Conservation (phyloP, 1,139 yeast genomes). For the Blastobotrys indianensis region DNA sequence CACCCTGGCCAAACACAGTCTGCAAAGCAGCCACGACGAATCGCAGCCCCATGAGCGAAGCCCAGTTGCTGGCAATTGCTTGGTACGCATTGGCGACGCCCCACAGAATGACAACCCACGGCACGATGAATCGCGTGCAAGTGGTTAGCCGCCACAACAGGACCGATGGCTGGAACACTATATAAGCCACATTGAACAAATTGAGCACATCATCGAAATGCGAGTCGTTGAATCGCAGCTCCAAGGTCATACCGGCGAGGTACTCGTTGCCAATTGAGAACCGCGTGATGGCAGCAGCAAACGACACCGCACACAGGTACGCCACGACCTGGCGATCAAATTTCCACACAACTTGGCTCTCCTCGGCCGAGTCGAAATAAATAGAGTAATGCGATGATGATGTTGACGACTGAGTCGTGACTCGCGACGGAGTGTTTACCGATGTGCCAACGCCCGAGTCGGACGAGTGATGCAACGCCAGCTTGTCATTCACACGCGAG, state of each 20-base stretch:
- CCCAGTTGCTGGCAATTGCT: not conserved
- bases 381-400: too few species aligned
- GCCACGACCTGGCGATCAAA: conserved; percentile 5
- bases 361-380: conserved; percentile 1
- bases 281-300: not conserved
- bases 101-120: not conserved
- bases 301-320: not conserved
- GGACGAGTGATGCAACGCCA: too few species aligned
- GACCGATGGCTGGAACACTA: not conserved
- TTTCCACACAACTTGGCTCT: not conserved
- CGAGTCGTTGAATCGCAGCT: not conserved
- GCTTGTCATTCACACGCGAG: too few species aligned
- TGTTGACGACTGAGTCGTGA: too few species aligned
- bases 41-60: conserved; percentile 3
- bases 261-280: conserved; percentile 5
- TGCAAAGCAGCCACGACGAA: not conserved
- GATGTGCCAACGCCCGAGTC: too few species aligned
- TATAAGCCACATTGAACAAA: not conserved
- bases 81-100: not conserved
- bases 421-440: too few species aligned
- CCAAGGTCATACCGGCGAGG: conserved; percentile 3
- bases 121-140: conserved; percentile 3
- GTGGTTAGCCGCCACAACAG: not conserved
- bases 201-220: conserved; percentile 7
- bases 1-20: not conserved